A percentile compares a stretch with the other conserved stretches of the same genome.
phyloP scores from a whole-genome alignment of 768 basidiomycete genomes.

The Rickenella mellea region DNA sequence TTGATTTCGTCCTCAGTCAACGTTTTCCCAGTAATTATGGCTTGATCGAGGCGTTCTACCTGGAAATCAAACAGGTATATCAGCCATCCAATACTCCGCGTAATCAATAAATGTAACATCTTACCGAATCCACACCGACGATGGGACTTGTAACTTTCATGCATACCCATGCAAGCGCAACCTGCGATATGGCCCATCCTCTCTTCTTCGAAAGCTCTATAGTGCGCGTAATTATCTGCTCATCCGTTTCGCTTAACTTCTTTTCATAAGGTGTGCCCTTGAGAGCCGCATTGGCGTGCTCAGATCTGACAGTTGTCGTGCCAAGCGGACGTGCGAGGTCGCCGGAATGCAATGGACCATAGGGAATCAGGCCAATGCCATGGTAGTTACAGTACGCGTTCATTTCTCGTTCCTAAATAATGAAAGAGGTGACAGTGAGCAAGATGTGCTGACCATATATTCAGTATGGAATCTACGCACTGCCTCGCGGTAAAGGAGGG shows the following conservation, averaged over 20 bases:
- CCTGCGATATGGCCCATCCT: slow-evolving; percentile 33
- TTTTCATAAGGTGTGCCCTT: slow-evolving; percentile 14
- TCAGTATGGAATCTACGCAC: slow-evolving; percentile 2
- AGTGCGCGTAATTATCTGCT: slow-evolving; percentile 27
- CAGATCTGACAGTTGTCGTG: slow-evolving; percentile 14
- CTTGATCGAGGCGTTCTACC: slow-evolving; percentile 17
- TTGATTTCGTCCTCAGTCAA: slow-evolving; percentile 21
- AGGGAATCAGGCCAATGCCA: slow-evolving; percentile 46
- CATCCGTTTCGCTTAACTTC: slow-evolving; percentile 17
- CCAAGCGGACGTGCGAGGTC: slow-evolving; percentile 27
- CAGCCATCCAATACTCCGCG: neutral
- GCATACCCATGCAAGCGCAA: slow-evolving; percentile 34
- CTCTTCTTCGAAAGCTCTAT: slow-evolving; percentile 32
- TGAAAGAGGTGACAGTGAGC: neutral
- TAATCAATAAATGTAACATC: slow-evolving; percentile 1
- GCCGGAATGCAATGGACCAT: slow-evolving; percentile 33
- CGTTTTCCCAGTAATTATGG: slow-evolving; percentile 15
- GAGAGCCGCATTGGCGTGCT: neutral
- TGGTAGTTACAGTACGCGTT: slow-evolving; percentile 22
- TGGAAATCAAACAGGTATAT: neutral
- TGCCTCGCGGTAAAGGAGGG: slow-evolving; percentile 26
- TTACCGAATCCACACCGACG: slow-evolving; percentile 27
- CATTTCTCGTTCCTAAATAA: slow-evolving; percentile 8
- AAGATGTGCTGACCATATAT: neutral
- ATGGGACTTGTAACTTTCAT: slow-evolving; percentile 32